phyloP scores from a whole-genome alignment of 2,329 filamentous ascomycete species.

The Proliferodiscus dingleyae region DNA sequence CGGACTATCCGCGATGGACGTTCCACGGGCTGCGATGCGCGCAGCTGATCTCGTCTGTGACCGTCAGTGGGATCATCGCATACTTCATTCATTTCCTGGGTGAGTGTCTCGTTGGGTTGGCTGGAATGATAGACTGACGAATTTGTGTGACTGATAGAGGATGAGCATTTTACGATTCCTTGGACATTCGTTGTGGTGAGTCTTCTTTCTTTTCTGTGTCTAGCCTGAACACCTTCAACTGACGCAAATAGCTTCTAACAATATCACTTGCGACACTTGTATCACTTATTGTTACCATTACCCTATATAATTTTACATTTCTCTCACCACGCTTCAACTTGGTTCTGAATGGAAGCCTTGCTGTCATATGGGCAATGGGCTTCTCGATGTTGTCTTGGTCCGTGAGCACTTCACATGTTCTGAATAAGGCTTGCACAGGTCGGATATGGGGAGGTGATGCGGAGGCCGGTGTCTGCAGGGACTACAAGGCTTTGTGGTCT shows the following conservation, averaged over 20 bases:
- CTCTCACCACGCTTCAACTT: slow-evolving; percentile 27
- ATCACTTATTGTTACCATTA: slow-evolving; percentile 23
- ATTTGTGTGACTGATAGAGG: slow-evolving; percentile 9
- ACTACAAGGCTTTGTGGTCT: slow-evolving; percentile 29
- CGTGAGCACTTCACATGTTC: slow-evolving; percentile 21
- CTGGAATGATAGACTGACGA: background rate
- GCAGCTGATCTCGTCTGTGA: slow-evolving; percentile 22
- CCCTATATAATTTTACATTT: slow-evolving; percentile 29
- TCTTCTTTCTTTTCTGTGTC: background rate
- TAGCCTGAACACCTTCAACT: background rate
- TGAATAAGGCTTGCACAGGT: slow-evolving; percentile 21
- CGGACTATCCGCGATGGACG: slow-evolving; percentile 24
- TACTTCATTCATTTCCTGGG: slow-evolving; percentile 29
- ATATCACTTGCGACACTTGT: slow-evolving; percentile 21
- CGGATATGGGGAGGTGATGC: slow-evolving; percentile 20
- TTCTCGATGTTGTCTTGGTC: slow-evolving; percentile 26
- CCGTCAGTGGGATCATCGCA: slow-evolving; percentile 25
- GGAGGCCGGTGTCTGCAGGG: slow-evolving; percentile 24
- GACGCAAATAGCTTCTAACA: slow-evolving; percentile 1
- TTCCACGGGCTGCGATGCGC: slow-evolving; percentile 26
- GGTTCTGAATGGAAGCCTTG: slow-evolving; percentile 21
- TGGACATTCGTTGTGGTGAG: slow-evolving; percentile 29
- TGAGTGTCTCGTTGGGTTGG: slow-evolving; percentile 8
- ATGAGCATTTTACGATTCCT: slow-evolving; percentile 21
- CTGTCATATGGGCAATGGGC: slow-evolving; percentile 24